Base-by-base conservation (phyloP, 148 eudicot genomes). In the Mesembryanthemum crystallinum region DNA sequence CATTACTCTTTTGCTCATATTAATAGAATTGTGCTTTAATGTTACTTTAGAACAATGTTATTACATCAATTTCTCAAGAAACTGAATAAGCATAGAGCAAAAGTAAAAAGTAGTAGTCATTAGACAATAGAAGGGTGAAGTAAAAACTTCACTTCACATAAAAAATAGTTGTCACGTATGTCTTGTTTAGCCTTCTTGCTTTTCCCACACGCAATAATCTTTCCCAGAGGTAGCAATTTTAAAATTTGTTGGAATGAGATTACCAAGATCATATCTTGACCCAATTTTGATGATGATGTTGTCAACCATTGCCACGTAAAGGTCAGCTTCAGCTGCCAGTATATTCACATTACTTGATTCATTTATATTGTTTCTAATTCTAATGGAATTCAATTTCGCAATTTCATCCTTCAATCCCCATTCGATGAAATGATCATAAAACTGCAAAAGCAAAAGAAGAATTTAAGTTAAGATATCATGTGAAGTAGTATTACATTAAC, bases 381-480 rank as follows among this genome's bases (percentile, higher is more conserved):
- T 81, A 1, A 86, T 76, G n/a, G 81, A 55, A 0, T 75, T 55
- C 63, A 89, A 21, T 11, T 83, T 83, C 1, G 77, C 49, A 8
- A 89, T 86, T 29, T 68, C 87, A 12, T 86, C 88, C 81, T 87
- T 89, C 60, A 81, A n/a, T 15, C 88, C 88, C 87, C 85, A 86
- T 9, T 84, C 85, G 29, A 87, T 70, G 63, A 82, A 81, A 70
- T 89, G 90, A 42, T 89, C 93, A 47, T 89, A 86, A 52, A 89
- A 89, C 92, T 76, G 89, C 58, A 61, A 6, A 64, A 25, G 5
- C 6, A 20, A 1, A 8, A 29, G 35, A 62, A 14, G 17, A 45
- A 45, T 12, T 1, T 6, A 45, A 8, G 49, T 45, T 45, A 8
- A 11, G 11, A 45, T 45, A 8, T 45, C 49, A 45, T 8, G 49